These are phyloP conservation scores for Byssochlamys sp. DNA, from an alignment of 2,329 filamentous ascomycete species.

Conservation along the genomic window DNA sequence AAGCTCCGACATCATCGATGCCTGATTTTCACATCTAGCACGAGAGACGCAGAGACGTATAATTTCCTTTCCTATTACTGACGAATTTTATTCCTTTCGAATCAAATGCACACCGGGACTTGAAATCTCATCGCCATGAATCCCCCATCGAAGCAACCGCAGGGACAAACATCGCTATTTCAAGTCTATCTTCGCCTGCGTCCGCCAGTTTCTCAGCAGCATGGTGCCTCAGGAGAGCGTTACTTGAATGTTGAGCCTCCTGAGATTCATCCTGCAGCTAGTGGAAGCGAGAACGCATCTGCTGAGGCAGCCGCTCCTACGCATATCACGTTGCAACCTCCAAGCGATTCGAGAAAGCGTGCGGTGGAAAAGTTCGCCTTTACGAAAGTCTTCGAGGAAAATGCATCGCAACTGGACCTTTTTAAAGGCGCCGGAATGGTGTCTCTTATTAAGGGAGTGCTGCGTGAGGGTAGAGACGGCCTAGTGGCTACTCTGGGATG, in stretches of 20 bases:
- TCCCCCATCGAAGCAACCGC: slow-evolving; percentile 34
- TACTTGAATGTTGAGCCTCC: slow-evolving; percentile 69
- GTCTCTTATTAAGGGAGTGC: slow-evolving; percentile 67
- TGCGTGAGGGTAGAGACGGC: slow-evolving; percentile 78
- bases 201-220: slow-evolving; percentile 45
- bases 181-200: slow-evolving; percentile 83
- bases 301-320: slow-evolving; percentile 39
- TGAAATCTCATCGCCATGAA: slow-evolving; percentile 23
- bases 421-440: slow-evolving; percentile 72
- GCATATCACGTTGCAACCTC: slow-evolving; percentile 68
- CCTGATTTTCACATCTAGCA: background rate
- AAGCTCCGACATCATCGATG: background rate
- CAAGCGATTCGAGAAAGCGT: slow-evolving; percentile 70
- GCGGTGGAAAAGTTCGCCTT: slow-evolving; percentile 92
- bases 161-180: slow-evolving; percentile 56
- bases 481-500: slow-evolving; percentile 85
- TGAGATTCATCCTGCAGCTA: slow-evolving; percentile 13
- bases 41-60: background rate
- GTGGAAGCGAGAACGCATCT: slow-evolving; percentile 27
- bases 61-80: background rate
- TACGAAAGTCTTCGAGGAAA: slow-evolving; percentile 83
- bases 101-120: background rate
- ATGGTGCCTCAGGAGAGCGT: slow-evolving; percentile 43
- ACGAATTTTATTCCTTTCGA: background rate
- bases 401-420: slow-evolving; percentile 72